A percentile compares a stretch with the other conserved stretches of the same genome.
Conservation (phyloP, 495 filamentous ascomycete species). For the Lasiosphaeria miniovina region DNA sequence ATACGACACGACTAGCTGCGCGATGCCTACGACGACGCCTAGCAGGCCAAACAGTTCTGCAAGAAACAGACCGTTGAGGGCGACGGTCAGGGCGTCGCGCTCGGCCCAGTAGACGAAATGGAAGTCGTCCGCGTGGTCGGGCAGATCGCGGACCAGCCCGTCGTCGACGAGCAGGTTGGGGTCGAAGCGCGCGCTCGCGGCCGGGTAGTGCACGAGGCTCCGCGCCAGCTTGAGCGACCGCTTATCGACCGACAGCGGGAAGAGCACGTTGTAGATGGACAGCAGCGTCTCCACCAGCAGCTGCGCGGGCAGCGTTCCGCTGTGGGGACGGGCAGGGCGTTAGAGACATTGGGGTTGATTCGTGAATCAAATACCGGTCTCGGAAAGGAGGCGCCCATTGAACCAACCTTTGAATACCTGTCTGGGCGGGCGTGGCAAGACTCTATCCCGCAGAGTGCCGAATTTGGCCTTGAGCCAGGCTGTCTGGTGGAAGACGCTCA, state of each 20-base stretch:
- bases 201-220: constrained; percentile 7
- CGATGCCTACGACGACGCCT: background rate
- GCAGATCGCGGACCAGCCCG: constrained; percentile 13
- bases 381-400: background rate
- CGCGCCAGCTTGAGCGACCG: constrained; percentile 16
- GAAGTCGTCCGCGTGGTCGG: constrained; percentile 18
- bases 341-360: background rate
- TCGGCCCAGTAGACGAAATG: constrained; percentile 17
- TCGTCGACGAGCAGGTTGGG: constrained; percentile 13
- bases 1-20: constrained; percentile 1
- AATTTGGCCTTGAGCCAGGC: constrained; percentile 21
- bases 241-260: constrained; percentile 16
- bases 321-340: constrained; percentile 3
- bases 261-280: constrained; percentile 21
- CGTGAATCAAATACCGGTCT: too few relatives aligned
- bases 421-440: constrained; percentile 15
- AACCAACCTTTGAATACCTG: constrained; percentile 18
- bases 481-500: constrained; percentile 23
- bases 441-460: constrained; percentile 7
- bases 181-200: background rate
- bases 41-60: constrained; percentile 7
- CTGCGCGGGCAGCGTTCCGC: constrained; percentile 20
- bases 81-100: constrained; percentile 5
- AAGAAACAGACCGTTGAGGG: constrained; percentile 9
- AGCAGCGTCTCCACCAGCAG: constrained; percentile 24